Percentiles rank a stretch among this genome's conserved stretches.
These are phyloP conservation scores for Hygrophoropsis aurantiaca DNA, from an alignment of 768 basidiomycete species.

Conservation along the genomic window DNA sequence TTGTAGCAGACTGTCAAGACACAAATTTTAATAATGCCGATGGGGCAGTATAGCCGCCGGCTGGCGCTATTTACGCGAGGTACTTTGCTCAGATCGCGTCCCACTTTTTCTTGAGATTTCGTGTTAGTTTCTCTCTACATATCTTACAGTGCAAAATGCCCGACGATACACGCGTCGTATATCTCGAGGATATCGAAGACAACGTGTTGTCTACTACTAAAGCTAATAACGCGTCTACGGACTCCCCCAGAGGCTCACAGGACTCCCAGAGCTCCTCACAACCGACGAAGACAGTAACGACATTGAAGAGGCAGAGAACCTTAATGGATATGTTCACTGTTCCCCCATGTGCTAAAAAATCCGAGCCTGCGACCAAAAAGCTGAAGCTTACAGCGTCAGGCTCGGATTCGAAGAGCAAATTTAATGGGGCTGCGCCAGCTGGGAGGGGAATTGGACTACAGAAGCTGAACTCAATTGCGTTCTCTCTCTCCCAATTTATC, in stretches of 20 bases:
- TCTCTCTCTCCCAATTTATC: conserved; percentile 55
- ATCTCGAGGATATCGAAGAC: conserved; percentile 46
- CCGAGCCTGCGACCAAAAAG: conserved; percentile 46
- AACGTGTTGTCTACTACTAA: conserved; percentile 8
- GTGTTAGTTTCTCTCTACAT: conserved; percentile 3
- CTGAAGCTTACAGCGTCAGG: conserved; percentile 35
- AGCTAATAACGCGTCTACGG: conserved; percentile 5
- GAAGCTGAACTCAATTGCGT: conserved; percentile 65
- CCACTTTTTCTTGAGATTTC: no score
- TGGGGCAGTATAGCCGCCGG: no score
- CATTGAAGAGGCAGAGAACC: conserved; percentile 58
- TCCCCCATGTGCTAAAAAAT: conserved; percentile 17
- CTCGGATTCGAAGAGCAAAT: conserved; percentile 16
- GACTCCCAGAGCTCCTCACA: conserved; percentile 8
- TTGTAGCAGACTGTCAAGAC: no score
- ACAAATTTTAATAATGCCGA: not conserved
- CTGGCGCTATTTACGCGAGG: no score
- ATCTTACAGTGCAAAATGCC: conserved; percentile 19
- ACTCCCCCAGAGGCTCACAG: conserved; percentile 23
- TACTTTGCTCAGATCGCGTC: no score
- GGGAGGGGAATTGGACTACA: conserved; percentile 19
- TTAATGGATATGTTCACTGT: conserved; percentile 61
- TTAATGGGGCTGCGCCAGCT: conserved; percentile 5
- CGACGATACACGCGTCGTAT: conserved; percentile 31
- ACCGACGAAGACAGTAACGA: conserved; percentile 13